A percentile compares a stretch with the other conserved stretches of the same genome.
These are phyloP conservation scores for Phalaenopsis aphrodite DNA, from an alignment of 106 monocot species.

Conservation along the genomic window DNA sequence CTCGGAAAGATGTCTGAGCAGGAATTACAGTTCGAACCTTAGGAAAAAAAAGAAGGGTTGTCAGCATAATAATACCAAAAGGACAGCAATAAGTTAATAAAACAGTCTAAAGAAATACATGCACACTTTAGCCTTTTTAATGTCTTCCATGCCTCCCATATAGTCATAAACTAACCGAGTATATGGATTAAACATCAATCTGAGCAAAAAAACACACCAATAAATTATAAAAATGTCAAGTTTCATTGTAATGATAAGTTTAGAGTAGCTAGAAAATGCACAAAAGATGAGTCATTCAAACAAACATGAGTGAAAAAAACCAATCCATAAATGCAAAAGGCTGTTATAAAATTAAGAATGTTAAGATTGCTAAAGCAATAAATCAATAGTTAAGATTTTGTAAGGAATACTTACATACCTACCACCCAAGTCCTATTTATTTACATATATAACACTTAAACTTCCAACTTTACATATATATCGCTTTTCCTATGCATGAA, in stretches of 20 bases:
- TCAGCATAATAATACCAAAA: not conserved
- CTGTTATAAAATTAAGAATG: not conserved
- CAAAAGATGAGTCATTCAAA: not conserved
- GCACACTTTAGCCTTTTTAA: conserved; percentile 86
- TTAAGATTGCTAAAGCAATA: not conserved
- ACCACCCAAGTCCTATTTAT: too few species aligned
- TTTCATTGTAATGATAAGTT: not conserved
- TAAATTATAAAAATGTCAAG: not conserved
- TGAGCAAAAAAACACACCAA: conserved; percentile 18
- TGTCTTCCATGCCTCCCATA: conserved; percentile 85
- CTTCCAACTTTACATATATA: too few species aligned
- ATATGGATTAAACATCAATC: conserved; percentile 93
- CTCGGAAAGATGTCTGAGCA: conserved; percentile 64
- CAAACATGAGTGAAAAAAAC: not conserved
- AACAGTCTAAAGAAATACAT: conserved; percentile 28
- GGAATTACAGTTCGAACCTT: conserved; percentile 85
- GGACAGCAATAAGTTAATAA: not conserved
- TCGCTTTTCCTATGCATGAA: too few species aligned
- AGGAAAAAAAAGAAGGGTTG: not conserved
- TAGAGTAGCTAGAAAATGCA: not conserved
- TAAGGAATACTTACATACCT: too few species aligned
- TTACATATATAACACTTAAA: too few species aligned
- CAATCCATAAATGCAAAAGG: not conserved
- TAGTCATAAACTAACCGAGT: conserved; percentile 76
- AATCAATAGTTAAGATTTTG: not conserved